Conservation (phyloP, 106 monocot species). For the Dendrobium huoshanense region DNA sequence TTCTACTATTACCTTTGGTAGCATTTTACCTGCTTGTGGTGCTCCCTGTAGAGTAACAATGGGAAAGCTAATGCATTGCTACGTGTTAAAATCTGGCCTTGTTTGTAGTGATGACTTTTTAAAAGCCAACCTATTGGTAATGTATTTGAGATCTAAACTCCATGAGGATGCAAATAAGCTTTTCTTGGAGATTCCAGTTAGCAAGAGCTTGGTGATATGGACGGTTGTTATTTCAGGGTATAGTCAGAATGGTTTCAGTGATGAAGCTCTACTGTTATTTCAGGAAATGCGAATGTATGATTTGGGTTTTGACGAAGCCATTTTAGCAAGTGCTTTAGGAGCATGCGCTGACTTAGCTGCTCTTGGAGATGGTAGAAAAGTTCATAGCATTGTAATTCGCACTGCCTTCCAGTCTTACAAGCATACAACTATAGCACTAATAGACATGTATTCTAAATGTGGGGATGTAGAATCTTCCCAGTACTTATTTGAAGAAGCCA, state of each 20-base stretch:
- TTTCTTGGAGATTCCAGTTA: constrained; percentile 33
- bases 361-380: constrained; percentile 29
- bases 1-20: constrained; percentile 42
- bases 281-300: constrained; percentile 25
- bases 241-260: constrained; percentile 35
- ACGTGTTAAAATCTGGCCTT: constrained; percentile 37
- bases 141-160: constrained; percentile 49
- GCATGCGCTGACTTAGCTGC: constrained; percentile 60
- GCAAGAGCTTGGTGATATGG: constrained; percentile 42
- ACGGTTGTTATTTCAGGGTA: constrained; percentile 60
- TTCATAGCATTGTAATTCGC: constrained; percentile 38
- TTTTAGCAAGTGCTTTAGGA: constrained; percentile 43
- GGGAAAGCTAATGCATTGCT: constrained; percentile 49
- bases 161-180: constrained; percentile 39
- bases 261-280: constrained; percentile 37
- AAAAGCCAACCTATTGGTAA: constrained; percentile 37
- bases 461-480: constrained; percentile 40
- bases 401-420: constrained; percentile 36
- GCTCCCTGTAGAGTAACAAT: constrained; percentile 14
- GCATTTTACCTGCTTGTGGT: constrained; percentile 47
- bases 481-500: constrained; percentile 36
- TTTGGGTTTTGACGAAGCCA: constrained; percentile 42
- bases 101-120: constrained; percentile 23
- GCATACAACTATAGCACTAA: constrained; percentile 33
- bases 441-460: constrained; percentile 84